Percentiles rank a stretch among this genome's conserved stretches.
Evolutionary conservation across 192 early-diverging fungal species (phyloP).

Genomic region (Entophlyctis luteolus): DNA sequence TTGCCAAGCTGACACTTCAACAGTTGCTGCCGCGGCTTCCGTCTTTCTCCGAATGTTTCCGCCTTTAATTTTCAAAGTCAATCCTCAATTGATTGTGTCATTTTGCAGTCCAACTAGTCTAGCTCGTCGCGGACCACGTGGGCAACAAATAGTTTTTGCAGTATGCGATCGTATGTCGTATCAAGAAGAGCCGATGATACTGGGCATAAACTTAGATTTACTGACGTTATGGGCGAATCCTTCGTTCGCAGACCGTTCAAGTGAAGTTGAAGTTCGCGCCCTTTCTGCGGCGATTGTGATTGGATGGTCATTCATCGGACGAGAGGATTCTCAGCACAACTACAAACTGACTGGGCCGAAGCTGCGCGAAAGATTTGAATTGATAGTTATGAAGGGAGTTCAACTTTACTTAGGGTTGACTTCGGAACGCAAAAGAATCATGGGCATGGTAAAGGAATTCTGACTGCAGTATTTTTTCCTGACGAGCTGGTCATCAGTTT

Average conservation of each 20-base stretch:
- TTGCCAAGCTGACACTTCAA: not conserved
- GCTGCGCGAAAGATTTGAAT: not conserved
- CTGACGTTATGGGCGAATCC: conserved; percentile 9
- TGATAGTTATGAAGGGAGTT: not conserved
- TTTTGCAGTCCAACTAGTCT: not conserved
- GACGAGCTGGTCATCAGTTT: not conserved
- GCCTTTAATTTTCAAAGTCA: not conserved
- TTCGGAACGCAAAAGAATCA: not conserved
- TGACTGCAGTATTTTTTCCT: not conserved
- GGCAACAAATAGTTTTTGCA: not conserved
- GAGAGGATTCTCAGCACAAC: not conserved
- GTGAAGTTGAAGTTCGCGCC: not conserved
- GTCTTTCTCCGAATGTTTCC: not conserved
- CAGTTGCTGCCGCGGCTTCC: not conserved
- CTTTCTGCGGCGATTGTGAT: not conserved
- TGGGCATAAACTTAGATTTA: not conserved
- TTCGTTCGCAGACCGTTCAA: not conserved
- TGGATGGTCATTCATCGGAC: not conserved
- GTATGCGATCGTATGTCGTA: not conserved
- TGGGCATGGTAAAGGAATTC: conserved; percentile 6
- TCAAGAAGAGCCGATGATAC: not conserved
- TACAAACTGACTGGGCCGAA: not conserved
- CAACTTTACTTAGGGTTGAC: not conserved
- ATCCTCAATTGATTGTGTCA: not conserved
- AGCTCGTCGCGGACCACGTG: not conserved